Evolutionary conservation across 2,329 filamentous ascomycete genomes (phyloP), one percentile per base, ranked within the genome.

Genomic region (Penicillium sp.): DNA sequence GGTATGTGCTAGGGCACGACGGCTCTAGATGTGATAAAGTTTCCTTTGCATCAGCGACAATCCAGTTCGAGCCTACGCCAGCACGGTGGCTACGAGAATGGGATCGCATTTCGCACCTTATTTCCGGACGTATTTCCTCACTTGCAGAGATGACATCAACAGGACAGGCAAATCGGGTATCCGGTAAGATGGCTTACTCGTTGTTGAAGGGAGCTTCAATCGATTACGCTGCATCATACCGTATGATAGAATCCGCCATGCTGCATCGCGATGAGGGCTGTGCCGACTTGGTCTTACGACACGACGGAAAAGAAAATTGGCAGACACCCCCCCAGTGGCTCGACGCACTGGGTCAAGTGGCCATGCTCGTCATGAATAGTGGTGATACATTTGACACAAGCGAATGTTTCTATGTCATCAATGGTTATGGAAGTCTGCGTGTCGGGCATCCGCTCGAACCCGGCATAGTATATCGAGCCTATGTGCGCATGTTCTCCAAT

Each of bases 321-420:
- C 61, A 58, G 42, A 57, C 61, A 2, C 62, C 69, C 2, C 74
- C 73, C 1, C 70, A 71, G 48, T 67, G 63, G 52, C 71, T 75
- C 32, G 73, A 76, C 59, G 69, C 68, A 42, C 61, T 72, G 18
- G 65, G 65, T 21, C 73, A 75, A 49, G 56, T 73, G 10, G 68
- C 65, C 34, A 70, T 70, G 5, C 67, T 73, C 27, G 65, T 71
- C 43, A 67, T 71, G 67, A 74, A 73, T 46, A 59, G 58, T 22
- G 61, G 64, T n/a, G 55, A 59, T 43, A 59, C 46, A 5, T 52
- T 52, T 3, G 54, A 73, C 44, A 63, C 67, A 3, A 53, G 62
- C 18, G 58, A 67, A 24, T 61, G 63, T 49, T 65, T 70, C 34
- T 72, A 61, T 49, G 58, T 73, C 36, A 73, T 68, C 13, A 68